Base-by-base conservation (phyloP, 805 yeast species). In the Cyberlindnera bimundalis region DNA sequence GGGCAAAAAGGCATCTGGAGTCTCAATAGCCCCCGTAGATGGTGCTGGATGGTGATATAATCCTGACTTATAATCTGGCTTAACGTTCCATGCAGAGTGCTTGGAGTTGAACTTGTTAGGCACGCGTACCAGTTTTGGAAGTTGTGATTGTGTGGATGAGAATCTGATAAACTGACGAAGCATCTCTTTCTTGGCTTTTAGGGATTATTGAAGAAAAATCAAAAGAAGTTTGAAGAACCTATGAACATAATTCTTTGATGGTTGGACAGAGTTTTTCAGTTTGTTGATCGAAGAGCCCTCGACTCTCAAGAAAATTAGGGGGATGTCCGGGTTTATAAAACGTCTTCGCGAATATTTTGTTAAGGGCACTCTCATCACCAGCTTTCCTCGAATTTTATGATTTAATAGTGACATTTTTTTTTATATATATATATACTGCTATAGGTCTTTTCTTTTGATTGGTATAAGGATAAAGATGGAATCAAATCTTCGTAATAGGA, bases 1-100 rank as follows among this genome's bases (percentile, higher is more conserved):
- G 10, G 93, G 88, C 42, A 86, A 60, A 58, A 86, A 86, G 3
- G 80, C 78, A 38, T 70, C 70, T 14, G 95, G 95, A 2, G 93
- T 58, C 66, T 73, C 61, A 64, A 42, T 71, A 65, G 11, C 74
- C 62, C 20, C 81, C 70, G 12, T 73, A 3, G 90, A 75, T 18
- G 88, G 89, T 30, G 87, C 74, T 15, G 80, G 81, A 47, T 75
- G 70, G 53, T 67, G 69, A 29, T 78, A 75, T 20, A 85, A 63
- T 5, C 91, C 91, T 18, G 74, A 65, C 20, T 30, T 29, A 44
- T 76, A 74, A 50, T 74, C 74, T 60, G 83, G 78, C 57, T 81
- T 84, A 52, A 55, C 50, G 40, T 55, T 55, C 28, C 71, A 74
- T 8, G 87, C 81, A 17, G 91, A 83, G 42, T 79, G 68, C 29